phyloP scores from a whole-genome alignment of 2,329 filamentous ascomycete species.

The Taxawa tesnikishii region DNA sequence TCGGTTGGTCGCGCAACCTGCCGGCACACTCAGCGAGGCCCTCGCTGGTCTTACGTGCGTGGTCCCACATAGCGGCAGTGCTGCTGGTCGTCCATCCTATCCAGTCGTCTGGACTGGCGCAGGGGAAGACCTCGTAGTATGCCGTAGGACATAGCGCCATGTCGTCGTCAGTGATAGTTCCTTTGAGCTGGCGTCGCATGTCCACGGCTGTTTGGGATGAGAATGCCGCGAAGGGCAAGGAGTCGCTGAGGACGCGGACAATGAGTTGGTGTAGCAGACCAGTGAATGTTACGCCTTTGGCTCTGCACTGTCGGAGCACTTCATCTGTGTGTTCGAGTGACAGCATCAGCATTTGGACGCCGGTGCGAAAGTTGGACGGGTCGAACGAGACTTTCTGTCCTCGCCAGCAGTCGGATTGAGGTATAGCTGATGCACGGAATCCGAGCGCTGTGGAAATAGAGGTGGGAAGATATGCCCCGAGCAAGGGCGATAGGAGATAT shows the following conservation, averaged over 20 bases:
- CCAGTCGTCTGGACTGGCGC: constrained; percentile 4
- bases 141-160: constrained; percentile 22
- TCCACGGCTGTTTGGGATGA: constrained; percentile 27
- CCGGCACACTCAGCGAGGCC: constrained; percentile 19
- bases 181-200: constrained; percentile 24
- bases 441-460: constrained; percentile 21
- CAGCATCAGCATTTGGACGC: constrained; percentile 21
- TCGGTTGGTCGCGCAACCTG: constrained; percentile 25
- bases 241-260: constrained; percentile 19
- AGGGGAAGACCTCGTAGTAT: constrained; percentile 15
- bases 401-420: constrained; percentile 22
- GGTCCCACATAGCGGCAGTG: constrained; percentile 18
- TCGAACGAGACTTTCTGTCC: constrained; percentile 18
- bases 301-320: constrained; percentile 19
- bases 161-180: constrained; percentile 16
- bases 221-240: constrained; percentile 15
- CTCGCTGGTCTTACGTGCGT: constrained; percentile 19
- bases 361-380: constrained; percentile 14
- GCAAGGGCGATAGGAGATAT: constrained; percentile 28
- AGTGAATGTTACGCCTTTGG: constrained; percentile 27
- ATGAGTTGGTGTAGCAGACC: constrained; percentile 28
- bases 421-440: constrained; percentile 15
- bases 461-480: constrained; percentile 25
- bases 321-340: constrained; percentile 13
- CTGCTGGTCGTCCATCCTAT: constrained; percentile 8